A percentile compares a stretch with the other conserved stretches of the same genome.
phyloP scores from a whole-genome alignment of 129 eudicot genomes.

The Daucus carota region DH1_v3.0 NC_030384.2:22041501-22042000 shows the following conservation, averaged over 20 bases:
- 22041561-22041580: too few relatives aligned
- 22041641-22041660: too few relatives aligned
- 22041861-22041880: too few relatives aligned
- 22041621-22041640: not conserved
- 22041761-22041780: not conserved
- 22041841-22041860: too few relatives aligned
- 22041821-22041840: not conserved
- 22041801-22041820: not conserved
- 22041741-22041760: not conserved
- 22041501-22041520: not conserved
- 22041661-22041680: not conserved
- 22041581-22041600: not conserved
- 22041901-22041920: too few relatives aligned
- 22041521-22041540: not conserved
- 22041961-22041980: too few relatives aligned
- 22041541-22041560: not conserved
- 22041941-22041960: too few relatives aligned
- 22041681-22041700: not conserved
- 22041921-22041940: too few relatives aligned
- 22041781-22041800: not conserved
- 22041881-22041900: too few relatives aligned
- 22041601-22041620: not conserved
- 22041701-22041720: not conserved
- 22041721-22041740: not conserved
- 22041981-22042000: too few relatives aligned